Evolutionary conservation across 106 monocot genomes (phyloP).

Genomic region (Cymbidium sinense): DNA sequence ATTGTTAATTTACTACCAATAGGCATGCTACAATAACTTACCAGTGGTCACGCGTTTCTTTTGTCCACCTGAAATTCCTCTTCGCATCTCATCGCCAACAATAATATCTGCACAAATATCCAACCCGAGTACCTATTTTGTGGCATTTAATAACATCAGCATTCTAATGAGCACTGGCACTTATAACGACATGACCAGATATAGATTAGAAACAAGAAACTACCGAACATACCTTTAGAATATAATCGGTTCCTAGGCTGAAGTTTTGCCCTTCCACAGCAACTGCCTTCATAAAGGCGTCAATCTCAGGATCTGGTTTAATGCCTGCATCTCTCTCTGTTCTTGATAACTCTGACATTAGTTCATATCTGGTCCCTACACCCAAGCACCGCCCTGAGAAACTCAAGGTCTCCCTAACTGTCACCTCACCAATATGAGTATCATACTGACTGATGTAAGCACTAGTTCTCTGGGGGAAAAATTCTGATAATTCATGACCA

Average conservation of each 20-base stretch:
- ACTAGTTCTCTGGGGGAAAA: conserved; percentile 69
- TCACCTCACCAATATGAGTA: conserved; percentile 81
- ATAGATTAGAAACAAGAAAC: neutral
- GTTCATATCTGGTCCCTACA: conserved; percentile 65
- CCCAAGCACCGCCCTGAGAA: conserved; percentile 80
- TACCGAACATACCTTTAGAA: conserved; percentile 55
- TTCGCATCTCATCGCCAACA: conserved; percentile 73
- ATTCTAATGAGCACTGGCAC: neutral
- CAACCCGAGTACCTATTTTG: conserved; percentile 55
- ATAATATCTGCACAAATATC: conserved; percentile 70
- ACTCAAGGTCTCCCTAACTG: conserved; percentile 81
- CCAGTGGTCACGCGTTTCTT: conserved; percentile 73
- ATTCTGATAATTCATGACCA: conserved; percentile 73
- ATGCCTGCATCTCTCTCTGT: conserved; percentile 72
- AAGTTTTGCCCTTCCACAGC: conserved; percentile 45
- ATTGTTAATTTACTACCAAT: neutral
- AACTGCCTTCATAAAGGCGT: conserved; percentile 81
- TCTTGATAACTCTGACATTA: conserved; percentile 71
- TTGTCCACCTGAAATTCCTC: conserved; percentile 85
- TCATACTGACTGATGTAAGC: conserved; percentile 93
- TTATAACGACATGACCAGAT: neutral
- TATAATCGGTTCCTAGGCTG: conserved; percentile 51
- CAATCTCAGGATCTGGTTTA: conserved; percentile 81
- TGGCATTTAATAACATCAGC: neutral
- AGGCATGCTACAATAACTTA: conserved; percentile 7